A percentile compares a stretch with the other conserved stretches of the same genome.
Conservation (phyloP, 1,284 basidiomycete species). For the Tilletia walkeri region DNA sequence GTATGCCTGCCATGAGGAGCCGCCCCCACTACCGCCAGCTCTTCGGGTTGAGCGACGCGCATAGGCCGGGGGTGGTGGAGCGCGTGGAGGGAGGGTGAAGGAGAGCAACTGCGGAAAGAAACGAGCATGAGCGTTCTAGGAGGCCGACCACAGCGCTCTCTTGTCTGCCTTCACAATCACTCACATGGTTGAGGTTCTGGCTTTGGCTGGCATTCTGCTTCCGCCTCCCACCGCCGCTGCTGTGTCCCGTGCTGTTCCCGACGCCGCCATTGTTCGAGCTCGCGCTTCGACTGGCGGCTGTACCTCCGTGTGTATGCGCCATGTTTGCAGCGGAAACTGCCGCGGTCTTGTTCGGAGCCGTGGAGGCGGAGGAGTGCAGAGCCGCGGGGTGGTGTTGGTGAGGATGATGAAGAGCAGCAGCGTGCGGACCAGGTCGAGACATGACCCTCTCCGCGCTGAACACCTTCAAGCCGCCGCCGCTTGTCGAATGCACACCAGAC, state of each 20-base stretch:
- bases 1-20: slow-evolving; percentile 33
- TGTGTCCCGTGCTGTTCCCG: too few species aligned
- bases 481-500: too few species aligned
- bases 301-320: neutral
- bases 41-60: slow-evolving; percentile 32
- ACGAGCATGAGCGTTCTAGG: neutral
- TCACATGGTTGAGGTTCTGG: slow-evolving; percentile 50
- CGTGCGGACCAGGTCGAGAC: too few species aligned
- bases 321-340: neutral
- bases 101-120: slow-evolving; percentile 36
- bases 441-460: too few species aligned
- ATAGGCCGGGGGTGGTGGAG: slow-evolving; percentile 38
- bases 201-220: slow-evolving; percentile 10
- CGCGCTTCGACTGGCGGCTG: neutral
- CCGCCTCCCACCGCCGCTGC: slow-evolving; percentile 17
- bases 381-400: too few species aligned
- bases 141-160: too few species aligned
- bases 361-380: too few species aligned
- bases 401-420: too few species aligned
- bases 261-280: neutral
- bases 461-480: too few species aligned
- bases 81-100: slow-evolving; percentile 51
- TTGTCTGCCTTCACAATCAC: neutral
- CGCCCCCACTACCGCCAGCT: slow-evolving; percentile 26
- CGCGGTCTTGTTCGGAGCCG: neutral